Evolutionary conservation across 768 basidiomycete genomes (phyloP), one percentile per base, ranked within the genome.

Genomic region (Pulveroboletus ravenelii): DNA sequence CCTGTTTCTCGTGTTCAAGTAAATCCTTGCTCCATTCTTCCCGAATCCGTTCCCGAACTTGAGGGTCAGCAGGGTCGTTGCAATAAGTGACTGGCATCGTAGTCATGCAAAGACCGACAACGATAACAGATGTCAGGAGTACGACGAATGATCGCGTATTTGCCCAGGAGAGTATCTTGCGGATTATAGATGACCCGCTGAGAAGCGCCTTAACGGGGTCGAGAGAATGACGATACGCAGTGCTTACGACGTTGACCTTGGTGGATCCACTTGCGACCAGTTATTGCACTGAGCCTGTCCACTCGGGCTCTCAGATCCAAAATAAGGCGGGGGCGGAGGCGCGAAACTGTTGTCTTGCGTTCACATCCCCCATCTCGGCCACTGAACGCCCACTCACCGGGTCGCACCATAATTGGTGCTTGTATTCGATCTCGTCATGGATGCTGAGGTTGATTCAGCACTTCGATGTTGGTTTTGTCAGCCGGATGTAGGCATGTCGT

Each of bases 41-140:
- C 13, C 57, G 65, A 1, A 55, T 20, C 10, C 63, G 57, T 9
- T 67, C 50, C 23, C 61, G 53, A 7, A 56, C 65, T 7, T 27
- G 34, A 37, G 57, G 56, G 43, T 61, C 54, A 0, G 25, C 38
- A 9, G 61, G 57, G 39, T 62, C 52, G 13, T 65, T 57, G 35
- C 55, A 62, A 20, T 51, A 54, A 3, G 51, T 57, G 15, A 58
- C 8, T 14, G 54, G 50, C 48, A 60, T 51, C 14, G 29, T 46
- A n/a, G 3, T 35, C 29, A 37, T 30, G 38, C 47, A 57, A 25
- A 62, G 5, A 17, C 45, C 17, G 9, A 51, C 2, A 1, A 51
- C 29, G 27, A 51, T 0, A 14, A 53, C 17, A 6, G 55, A 48
- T 13, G 47, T 51, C 36, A 56, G 1, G 3, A 57, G 0, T 2